A percentile compares a stretch with the other conserved stretches of the same genome.
Evolutionary conservation across 805 yeast genomes (phyloP).

Genomic region (Pichia occidentalis): DNA sequence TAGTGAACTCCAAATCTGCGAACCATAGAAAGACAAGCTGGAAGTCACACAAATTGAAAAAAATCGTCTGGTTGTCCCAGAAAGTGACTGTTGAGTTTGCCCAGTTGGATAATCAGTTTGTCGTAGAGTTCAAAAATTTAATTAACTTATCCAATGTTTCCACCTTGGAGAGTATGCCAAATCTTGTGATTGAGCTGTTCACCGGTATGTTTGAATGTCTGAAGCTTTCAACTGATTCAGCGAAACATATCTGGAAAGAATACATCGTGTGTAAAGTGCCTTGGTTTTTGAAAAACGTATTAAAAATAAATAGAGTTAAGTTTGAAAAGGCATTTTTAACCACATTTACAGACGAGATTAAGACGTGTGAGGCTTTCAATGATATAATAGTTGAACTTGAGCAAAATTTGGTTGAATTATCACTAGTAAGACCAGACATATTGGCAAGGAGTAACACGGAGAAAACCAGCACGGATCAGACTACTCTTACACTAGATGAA

Average conservation of each 20-base stretch:
- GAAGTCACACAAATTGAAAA: conserved; percentile 23
- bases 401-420: conserved; percentile 17
- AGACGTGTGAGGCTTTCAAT: conserved; percentile 11
- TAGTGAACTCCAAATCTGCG: too few relatives aligned
- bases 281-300: conserved; percentile 16
- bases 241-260: conserved; percentile 23
- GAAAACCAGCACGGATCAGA: background rate
- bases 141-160: conserved; percentile 26
- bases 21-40: too few relatives aligned
- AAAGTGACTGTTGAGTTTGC: conserved; percentile 23
- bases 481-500: conserved; percentile 11
- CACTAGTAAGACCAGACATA: conserved; percentile 18
- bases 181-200: conserved; percentile 26
- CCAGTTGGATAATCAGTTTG: conserved; percentile 22
- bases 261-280: conserved; percentile 26
- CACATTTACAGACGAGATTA: conserved; percentile 19
- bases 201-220: conserved; percentile 25
- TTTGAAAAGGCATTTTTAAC: conserved; percentile 17
- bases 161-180: conserved; percentile 26
- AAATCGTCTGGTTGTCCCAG: conserved; percentile 29
- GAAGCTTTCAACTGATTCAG: conserved; percentile 16
- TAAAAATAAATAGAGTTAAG: conserved; percentile 28
- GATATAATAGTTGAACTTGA: conserved; percentile 17
- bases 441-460: conserved; percentile 12
- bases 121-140: conserved; percentile 24